A percentile compares a stretch with the other conserved stretches of the same genome.
These are phyloP conservation scores for Pichia sp. DNA, from an alignment of 1,139 yeast species.

Conservation along the genomic window DNA sequence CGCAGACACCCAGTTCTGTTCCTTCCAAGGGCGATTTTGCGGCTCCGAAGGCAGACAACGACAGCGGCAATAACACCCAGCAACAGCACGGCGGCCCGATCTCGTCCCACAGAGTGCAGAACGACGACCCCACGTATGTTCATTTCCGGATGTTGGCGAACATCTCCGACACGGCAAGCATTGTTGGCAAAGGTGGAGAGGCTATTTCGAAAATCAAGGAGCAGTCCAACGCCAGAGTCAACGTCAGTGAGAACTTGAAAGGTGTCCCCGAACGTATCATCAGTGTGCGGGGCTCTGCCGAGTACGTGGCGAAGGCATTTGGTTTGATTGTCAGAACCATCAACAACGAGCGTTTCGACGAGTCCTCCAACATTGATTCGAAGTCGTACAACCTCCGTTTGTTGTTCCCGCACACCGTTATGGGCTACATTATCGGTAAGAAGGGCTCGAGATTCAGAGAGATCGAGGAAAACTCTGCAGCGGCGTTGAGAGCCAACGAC, in stretches of 20 bases:
- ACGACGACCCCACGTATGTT: slow-evolving; percentile 55
- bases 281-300: slow-evolving; percentile 71
- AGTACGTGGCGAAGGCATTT: slow-evolving; percentile 77
- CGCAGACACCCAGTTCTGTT: slow-evolving; percentile 12
- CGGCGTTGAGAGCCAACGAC: slow-evolving; percentile 73
- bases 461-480: slow-evolving; percentile 80
- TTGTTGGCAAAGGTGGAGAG: slow-evolving; percentile 79
- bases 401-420: slow-evolving; percentile 73
- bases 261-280: slow-evolving; percentile 77
- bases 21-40: slow-evolving; percentile 15
- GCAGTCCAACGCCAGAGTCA: slow-evolving; percentile 60
- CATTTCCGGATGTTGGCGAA: slow-evolving; percentile 70
- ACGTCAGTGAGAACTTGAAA: slow-evolving; percentile 72
- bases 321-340: slow-evolving; percentile 69
- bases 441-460: slow-evolving; percentile 72
- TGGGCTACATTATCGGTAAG: slow-evolving; percentile 81
- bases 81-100: slow-evolving; percentile 23
- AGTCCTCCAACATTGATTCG: slow-evolving; percentile 54
- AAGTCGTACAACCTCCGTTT: slow-evolving; percentile 55
- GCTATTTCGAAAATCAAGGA: slow-evolving; percentile 63
- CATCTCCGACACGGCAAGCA: slow-evolving; percentile 69
- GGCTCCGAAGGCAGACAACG: background rate
- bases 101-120: slow-evolving; percentile 34
- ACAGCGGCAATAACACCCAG: slow-evolving; percentile 2
- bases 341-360: slow-evolving; percentile 63